These are phyloP conservation scores for Cryptococcus jaspeensis DNA, from an alignment of 1,284 basidiomycete genomes.

Conservation along the genomic window DNA sequence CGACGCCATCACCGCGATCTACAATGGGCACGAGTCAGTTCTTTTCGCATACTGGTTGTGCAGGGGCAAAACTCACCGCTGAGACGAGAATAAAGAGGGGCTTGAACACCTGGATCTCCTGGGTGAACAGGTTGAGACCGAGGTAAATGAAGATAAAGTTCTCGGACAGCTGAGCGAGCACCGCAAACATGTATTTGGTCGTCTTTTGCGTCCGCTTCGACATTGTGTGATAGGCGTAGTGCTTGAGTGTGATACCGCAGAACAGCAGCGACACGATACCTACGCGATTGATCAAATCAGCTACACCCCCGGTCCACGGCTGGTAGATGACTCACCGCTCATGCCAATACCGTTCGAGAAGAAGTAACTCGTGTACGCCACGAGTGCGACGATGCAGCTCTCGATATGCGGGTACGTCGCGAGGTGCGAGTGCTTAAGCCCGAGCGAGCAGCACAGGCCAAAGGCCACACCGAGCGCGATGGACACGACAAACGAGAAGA, in stretches of 20 bases:
- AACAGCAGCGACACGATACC: constrained; percentile 96
- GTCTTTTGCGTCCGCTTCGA: constrained; percentile 89
- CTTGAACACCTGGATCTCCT: constrained; percentile 85
- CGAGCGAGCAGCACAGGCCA: constrained; percentile 82
- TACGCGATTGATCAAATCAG: constrained; percentile 14
- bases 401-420: constrained; percentile 86
- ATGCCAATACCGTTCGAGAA: constrained; percentile 92
- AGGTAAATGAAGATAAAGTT: constrained; percentile 99
- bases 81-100: constrained; percentile 92
- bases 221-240: constrained; percentile 99
- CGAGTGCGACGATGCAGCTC: constrained; percentile 88
- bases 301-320: background rate
- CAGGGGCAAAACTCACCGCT: constrained; percentile 53
- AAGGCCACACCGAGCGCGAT: constrained; percentile 91
- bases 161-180: constrained; percentile 89
- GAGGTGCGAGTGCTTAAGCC: constrained; percentile 92
- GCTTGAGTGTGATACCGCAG: constrained; percentile 98
- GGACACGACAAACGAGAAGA: constrained; percentile 89
- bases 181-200: constrained; percentile 92
- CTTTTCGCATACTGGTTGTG: background rate
- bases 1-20: constrained; percentile 86
- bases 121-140: constrained; percentile 90
- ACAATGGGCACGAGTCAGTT: background rate
- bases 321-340: constrained; percentile 60
- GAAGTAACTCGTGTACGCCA: constrained; percentile 97